phyloP scores from a whole-genome alignment of 306 rosid species.

The Senna siamea region DNA sequence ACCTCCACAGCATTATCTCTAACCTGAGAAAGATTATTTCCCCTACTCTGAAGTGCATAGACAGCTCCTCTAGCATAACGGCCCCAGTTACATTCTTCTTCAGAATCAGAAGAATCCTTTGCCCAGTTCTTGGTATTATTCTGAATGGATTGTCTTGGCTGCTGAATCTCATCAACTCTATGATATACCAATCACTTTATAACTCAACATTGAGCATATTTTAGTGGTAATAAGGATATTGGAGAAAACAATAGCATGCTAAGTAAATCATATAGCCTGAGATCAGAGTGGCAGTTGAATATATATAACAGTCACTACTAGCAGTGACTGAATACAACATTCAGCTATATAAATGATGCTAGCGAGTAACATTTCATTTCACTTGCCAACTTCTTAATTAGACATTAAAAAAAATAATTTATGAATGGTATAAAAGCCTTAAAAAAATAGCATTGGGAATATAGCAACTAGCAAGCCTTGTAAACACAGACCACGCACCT shows the following conservation, averaged over 20 bases:
- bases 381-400: background rate
- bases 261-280: constrained; percentile 25
- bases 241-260: constrained; percentile 32
- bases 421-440: constrained; percentile 12
- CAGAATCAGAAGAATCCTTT: constrained; percentile 45
- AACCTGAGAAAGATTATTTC: constrained; percentile 70
- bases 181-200: constrained; percentile 33
- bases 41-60: constrained; percentile 67
- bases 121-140: constrained; percentile 38
- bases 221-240: constrained; percentile 3
- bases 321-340: background rate
- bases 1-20: constrained; percentile 35
- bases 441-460: background rate
- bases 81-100: constrained; percentile 83
- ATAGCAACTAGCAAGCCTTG: constrained; percentile 34
- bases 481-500: constrained; percentile 58
- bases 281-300: constrained; percentile 21
- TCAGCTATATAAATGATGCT: background rate
- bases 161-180: constrained; percentile 73
- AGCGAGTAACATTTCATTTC: background rate
- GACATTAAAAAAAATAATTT: background rate
- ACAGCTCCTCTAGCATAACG: constrained; percentile 93
- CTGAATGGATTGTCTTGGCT: constrained; percentile 34
- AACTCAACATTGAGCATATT: constrained; percentile 32
- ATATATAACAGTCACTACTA: constrained; percentile 16